Percentiles rank a stretch among this genome's conserved stretches.
phyloP scores from a whole-genome alignment of 169 alveolate genomes.

The Plasmodium relictum region DNA sequence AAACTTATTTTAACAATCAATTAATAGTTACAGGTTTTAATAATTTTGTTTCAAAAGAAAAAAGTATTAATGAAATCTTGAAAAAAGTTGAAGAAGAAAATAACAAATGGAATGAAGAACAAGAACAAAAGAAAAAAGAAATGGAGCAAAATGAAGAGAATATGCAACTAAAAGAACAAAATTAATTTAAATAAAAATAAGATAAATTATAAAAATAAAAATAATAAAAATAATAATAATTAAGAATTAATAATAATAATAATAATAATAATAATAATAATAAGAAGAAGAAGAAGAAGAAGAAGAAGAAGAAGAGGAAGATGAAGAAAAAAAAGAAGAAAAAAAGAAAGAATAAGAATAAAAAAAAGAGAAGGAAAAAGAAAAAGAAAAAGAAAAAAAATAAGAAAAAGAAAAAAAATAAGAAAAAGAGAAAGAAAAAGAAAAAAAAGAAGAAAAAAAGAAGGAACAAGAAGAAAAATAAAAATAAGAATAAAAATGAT shows the following conservation, averaged over 20 bases:
- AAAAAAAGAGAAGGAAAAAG: background rate
- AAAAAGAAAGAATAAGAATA: background rate
- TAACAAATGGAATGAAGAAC: conserved; percentile 46
- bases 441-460: background rate
- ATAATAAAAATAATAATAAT: no score
- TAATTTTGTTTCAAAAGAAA: conserved; percentile 79
- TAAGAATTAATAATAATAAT: no score
- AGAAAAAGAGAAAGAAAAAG: background rate
- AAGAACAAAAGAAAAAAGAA: conserved; percentile 7
- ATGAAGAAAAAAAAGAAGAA: background rate
- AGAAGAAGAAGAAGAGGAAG: background rate
- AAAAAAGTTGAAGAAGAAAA: conserved; percentile 80
- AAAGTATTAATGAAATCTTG: conserved; percentile 78
- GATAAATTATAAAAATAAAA: no score
- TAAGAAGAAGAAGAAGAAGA: background rate
- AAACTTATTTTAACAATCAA: conserved; percentile 86
- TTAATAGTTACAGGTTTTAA: conserved; percentile 80
- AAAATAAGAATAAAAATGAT: no score
- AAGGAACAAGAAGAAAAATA: no score
- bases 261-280: no score
- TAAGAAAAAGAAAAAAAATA: background rate
- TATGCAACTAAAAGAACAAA: background rate
- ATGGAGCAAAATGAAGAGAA: conserved; percentile 1
- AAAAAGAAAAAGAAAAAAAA: background rate
- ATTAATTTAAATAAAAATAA: no score